A percentile compares a stretch with the other conserved stretches of the same genome.
Conservation (phyloP, 179 eudicot species). For the Beta macrorhiza region DNA sequence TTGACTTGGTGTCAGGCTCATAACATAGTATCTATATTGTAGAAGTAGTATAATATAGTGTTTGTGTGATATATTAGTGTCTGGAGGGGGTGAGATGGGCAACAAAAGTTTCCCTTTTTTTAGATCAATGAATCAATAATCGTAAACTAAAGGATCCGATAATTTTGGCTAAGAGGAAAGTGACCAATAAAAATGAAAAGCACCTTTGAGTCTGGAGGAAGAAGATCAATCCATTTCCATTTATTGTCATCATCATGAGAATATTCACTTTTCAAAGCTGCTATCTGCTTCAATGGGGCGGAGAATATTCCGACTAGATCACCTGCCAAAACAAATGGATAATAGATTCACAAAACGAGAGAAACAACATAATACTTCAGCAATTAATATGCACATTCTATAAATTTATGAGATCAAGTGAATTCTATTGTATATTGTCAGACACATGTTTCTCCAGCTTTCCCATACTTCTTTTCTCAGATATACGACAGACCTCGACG, state of each 20-base stretch:
- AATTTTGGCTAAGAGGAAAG: background rate
- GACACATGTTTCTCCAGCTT: background rate
- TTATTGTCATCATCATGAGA: slow-evolving; percentile 28
- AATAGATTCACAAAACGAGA: background rate
- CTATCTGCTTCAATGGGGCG: slow-evolving; percentile 56
- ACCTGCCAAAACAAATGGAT: slow-evolving; percentile 46
- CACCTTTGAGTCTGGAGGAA: slow-evolving; percentile 56
- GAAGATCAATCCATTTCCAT: slow-evolving; percentile 66
- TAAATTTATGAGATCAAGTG: background rate
- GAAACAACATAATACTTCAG: background rate
- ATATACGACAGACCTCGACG: background rate
- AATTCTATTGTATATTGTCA: background rate
- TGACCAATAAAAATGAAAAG: slow-evolving; percentile 10
- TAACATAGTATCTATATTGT: too few relatives aligned
- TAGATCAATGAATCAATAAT: too few relatives aligned
- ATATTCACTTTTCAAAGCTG: slow-evolving; percentile 30
- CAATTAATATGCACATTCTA: background rate
- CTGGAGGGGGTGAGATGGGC: too few relatives aligned
- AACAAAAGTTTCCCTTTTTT: too few relatives aligned
- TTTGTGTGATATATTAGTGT: too few relatives aligned
- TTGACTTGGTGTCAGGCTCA: too few relatives aligned
- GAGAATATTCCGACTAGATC: slow-evolving; percentile 69
- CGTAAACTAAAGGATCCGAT: background rate
- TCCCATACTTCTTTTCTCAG: background rate
- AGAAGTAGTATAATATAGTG: too few relatives aligned